Evolutionary conservation across 2,329 filamentous ascomycete genomes (phyloP).

Genomic region (Talaromyces marneffei): DNA sequence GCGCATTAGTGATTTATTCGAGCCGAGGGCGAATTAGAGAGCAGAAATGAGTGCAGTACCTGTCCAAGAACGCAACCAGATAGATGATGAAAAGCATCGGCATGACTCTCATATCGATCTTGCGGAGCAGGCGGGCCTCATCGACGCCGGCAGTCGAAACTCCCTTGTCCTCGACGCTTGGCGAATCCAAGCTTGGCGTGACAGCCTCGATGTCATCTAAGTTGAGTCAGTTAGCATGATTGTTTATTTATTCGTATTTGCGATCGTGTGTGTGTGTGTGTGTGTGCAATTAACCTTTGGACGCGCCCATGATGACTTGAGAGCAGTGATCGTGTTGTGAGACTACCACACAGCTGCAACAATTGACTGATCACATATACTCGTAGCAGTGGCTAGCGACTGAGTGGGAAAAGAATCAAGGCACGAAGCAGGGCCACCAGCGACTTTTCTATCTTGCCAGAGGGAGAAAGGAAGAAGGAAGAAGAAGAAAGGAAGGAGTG

Average conservation of each 20-base stretch:
- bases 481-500: background rate
- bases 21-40: no score
- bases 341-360: background rate
- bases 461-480: background rate
- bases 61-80: slow-evolving; percentile 19
- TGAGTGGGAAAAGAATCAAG: background rate
- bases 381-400: background rate
- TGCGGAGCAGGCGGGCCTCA: slow-evolving; percentile 18
- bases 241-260: background rate
- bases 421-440: background rate
- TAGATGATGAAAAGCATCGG: slow-evolving; percentile 19
- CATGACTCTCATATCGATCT: slow-evolving; percentile 19
- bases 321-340: background rate
- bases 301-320: background rate
- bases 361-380: background rate
- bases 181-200: slow-evolving; percentile 7
- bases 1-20: background rate
- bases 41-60: slow-evolving; percentile 7
- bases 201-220: slow-evolving; percentile 6
- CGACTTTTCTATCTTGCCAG: background rate
- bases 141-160: slow-evolving; percentile 9
- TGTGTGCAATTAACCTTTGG: background rate
- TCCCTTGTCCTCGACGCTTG: slow-evolving; percentile 1
- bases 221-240: background rate
- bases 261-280: background rate